Base-by-base conservation (phyloP, 225 moss, liverwort and hornwort genomes). In the Physcomitrellopsis africana region DNA sequence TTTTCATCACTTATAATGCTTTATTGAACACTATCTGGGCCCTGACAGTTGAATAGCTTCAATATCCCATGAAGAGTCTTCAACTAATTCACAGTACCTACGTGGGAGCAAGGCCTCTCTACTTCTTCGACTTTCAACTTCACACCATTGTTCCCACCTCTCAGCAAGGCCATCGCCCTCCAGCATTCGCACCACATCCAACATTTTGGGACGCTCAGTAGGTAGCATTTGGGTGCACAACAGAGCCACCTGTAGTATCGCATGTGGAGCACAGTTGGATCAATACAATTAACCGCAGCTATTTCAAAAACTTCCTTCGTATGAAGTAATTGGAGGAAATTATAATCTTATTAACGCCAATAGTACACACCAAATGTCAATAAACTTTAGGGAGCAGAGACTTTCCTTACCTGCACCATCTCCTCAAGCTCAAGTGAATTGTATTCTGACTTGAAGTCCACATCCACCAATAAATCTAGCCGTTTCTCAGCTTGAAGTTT, bases 111-210 rank as follows among this genome's bases (percentile, higher is more conserved):
- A 80, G 8, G 94, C 93, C 45, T 96, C 89, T 20, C 82, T 60
- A 73, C 77, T 91, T 8, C 94, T 74, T 42, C 90, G 87, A 52
- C 86, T 92, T 42, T 96, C 93, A 18, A 87, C 87, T 81, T 87
- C 89, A 11, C 90, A 87, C 94, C 94, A 96, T 56, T 90, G 90
- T 45, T 96, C 94, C 96, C 96, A 96, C 45, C 90, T 79, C 83
- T 96, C 96, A 2, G 89, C 96, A 55, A 96, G 68, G 32, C 96
- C 94, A 74, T 96, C 96, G 22, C 96, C 96, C 78, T 94, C 96
- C 61, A 96, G 73, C 96, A 96, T 96, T 2, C 94, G 83, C 0
- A 84, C 93, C 11, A 96, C 96, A n/a, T 92, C 96, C 2, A 86
- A 83, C 96, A 96, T 96, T 77, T 89, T 94, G 44, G 96, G 96